Evolutionary conservation across 1,284 basidiomycete genomes (phyloP), one percentile per base, ranked within the genome.

Genomic region (Golubevia sp.): DNA sequence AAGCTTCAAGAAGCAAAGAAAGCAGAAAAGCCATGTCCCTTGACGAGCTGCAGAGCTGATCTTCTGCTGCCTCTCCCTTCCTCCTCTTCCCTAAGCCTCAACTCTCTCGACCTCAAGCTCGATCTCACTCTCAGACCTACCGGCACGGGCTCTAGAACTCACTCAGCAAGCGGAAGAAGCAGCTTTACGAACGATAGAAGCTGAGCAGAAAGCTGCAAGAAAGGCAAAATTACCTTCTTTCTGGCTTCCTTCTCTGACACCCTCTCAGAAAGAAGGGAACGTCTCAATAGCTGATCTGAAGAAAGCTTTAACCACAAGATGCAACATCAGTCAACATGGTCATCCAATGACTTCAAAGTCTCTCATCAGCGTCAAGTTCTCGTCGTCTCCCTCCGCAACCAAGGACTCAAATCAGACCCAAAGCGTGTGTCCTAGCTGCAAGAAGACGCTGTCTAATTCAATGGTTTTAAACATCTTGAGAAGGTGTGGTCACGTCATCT

Each of bases 221-320:
- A 91, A 91, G 64, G 88, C 89, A 62, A 96, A 96, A 83, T 87
- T 97, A 5, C 93, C 94, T 0, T 93, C 95, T 73, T 98, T 96
- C 82, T 97, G 94, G 94, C 55, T 70, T 2, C 68, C 68, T 15
- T 50, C 34, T 21, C 51, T 70, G 24, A 70, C 66, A n/a, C 68
- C 68, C 6, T 53, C 62, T 34, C 51, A 64, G 44, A 49, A 49
- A 13, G 66, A 61, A 49, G 60, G 49, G 2, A 34, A 34, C 11
- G 30, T 34, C 11, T 34, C 30, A 11, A 34, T 34, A 34, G 4
- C 30, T 5, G 30, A 34, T 34, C 11, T 34, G 30, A 34, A 34
- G 30, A 34, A 34, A 34, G 4, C 30, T 34, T 34, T 34, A 11
- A 34, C 30, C 5, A 34, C 30, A 5, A 34, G 30, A 34, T 34